Evolutionary conservation across 371 early-diverging fungal species (phyloP).

Genomic region (Mortierella sp.): DNA sequence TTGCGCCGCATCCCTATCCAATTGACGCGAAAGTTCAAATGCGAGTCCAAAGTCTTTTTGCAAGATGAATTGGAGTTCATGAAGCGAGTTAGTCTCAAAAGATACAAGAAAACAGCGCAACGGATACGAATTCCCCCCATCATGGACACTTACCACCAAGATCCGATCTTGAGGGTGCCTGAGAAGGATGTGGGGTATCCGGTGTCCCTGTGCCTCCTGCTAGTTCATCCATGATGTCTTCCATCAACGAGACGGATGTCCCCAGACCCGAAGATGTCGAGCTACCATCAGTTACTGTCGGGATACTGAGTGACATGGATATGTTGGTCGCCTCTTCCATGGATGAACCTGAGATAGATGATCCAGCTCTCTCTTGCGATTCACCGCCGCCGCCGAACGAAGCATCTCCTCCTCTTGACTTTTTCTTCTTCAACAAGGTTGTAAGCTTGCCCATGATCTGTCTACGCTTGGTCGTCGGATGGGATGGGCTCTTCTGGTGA

Average conservation of each 20-base stretch:
- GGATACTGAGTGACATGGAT: constrained; percentile 18
- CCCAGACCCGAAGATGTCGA: not conserved
- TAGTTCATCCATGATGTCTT: constrained; percentile 41
- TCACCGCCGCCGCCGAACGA: no score
- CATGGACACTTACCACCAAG: constrained; percentile 17
- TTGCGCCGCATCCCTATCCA: constrained; percentile 10
- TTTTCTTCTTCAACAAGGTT: constrained; percentile 32
- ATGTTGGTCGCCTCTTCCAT: not conserved
- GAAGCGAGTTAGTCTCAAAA: no score
- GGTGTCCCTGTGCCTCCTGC: constrained; percentile 26
- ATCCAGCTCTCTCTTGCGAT: constrained; percentile 3
- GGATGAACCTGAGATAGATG: constrained; percentile 10
- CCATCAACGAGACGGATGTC: constrained; percentile 30
- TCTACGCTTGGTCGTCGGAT: not conserved
- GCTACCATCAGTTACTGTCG: not conserved
- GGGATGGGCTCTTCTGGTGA: not conserved
- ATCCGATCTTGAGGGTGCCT: constrained; percentile 4
- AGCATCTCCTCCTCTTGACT: constrained; percentile 17
- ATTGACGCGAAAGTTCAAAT: constrained; percentile 25
- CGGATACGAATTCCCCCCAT: no score
- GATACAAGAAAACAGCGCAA: no score
- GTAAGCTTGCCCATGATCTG: constrained; percentile 33
- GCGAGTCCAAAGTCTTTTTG: constrained; percentile 22
- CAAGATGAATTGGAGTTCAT: not conserved
- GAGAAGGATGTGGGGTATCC: constrained; percentile 27